Base-by-base conservation (phyloP, 192 early-diverging fungal genomes). In the Powellomyces hirtus region DNA sequence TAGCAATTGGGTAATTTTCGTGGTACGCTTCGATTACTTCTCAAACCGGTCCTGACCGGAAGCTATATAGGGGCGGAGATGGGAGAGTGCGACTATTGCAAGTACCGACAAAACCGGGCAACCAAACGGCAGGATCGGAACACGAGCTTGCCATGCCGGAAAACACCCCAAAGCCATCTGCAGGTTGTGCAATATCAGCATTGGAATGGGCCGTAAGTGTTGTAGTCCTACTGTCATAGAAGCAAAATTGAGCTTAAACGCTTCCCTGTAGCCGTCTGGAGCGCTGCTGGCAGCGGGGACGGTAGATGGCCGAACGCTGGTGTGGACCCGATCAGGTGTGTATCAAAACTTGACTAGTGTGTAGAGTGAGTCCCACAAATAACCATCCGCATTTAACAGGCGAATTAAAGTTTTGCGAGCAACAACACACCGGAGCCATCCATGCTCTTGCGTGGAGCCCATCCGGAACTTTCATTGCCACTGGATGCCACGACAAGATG, bases 21-120 rank as follows among this genome's bases (percentile, higher is more conserved):
- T 49, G 46, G n/a, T 14, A 24, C 46, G 26, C n/a, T 18, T 49
- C 46, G 2, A 24, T 18, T 3, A 49, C 46, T 18, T 18, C 46
- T 5, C 46, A 49, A 2, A 16, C n/a, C n/a, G n/a, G n/a, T n/a
- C n/a, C n/a, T n/a, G n/a, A 16, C 46, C 26, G 46, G 26, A 16
- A 6, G 3, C 26, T 24, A 24, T 57, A 18, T 61, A 82, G 73
- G 0, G 86, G 89, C 27, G 88, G 87, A 20, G 96, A 98, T 77
- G 92, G 90, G 11, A 94, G 88, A 1, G 87, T 90, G 34, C 81
- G 93, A 36, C 80, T 98, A 42, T 98, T 94, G 96, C 86, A 87
- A 38, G 80, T 94, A 29, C 86, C 92, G 4, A 60, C 68, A 26
- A 44, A 44, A 2, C 18, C 31, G 4, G 49, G 50, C 4, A 55